These are phyloP conservation scores for Zygotorulaspora sp. DNA, from an alignment of 805 yeast species.

Conservation along the genomic window DNA sequence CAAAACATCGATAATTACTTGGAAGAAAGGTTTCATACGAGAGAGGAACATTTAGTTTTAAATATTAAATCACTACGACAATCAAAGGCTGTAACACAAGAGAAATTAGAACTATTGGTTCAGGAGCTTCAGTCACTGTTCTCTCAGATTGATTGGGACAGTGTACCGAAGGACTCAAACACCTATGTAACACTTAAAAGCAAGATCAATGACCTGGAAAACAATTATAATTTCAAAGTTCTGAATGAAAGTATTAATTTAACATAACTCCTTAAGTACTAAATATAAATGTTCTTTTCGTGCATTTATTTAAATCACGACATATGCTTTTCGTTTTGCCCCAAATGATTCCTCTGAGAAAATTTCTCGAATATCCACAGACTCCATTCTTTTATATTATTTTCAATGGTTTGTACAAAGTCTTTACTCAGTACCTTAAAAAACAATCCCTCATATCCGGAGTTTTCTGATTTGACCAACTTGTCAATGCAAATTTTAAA, in stretches of 20 bases:
- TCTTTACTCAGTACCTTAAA: conserved; percentile 12
- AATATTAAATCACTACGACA: conserved; percentile 12
- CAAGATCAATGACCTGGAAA: conserved; percentile 1
- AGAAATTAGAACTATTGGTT: conserved; percentile 15
- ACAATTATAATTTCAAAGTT: neutral
- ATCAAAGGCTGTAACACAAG: conserved; percentile 11
- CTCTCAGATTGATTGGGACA: conserved; percentile 23
- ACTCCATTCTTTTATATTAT: conserved; percentile 20
- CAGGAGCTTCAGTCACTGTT: conserved; percentile 15
- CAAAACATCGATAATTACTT: conserved; percentile 21
- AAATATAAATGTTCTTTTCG: too few relatives aligned
- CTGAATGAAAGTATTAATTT: neutral
- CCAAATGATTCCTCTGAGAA: conserved; percentile 7
- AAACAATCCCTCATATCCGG: conserved; percentile 22
- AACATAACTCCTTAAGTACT: too few relatives aligned
- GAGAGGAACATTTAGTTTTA: conserved; percentile 12
- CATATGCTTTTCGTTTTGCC: conserved; percentile 5
- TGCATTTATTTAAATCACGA: neutral
- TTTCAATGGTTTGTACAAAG: conserved; percentile 14
- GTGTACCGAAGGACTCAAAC: conserved; percentile 15
- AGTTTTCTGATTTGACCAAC: conserved; percentile 14
- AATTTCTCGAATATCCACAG: conserved; percentile 15
- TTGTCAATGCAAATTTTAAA: conserved; percentile 20
- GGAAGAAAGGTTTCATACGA: conserved; percentile 21
- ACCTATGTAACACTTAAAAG: conserved; percentile 8